Percentiles rank a stretch among this genome's conserved stretches.
These are phyloP conservation scores for Nissolia schottii DNA, from an alignment of 306 rosid genomes.

Conservation along the genomic window DNA sequence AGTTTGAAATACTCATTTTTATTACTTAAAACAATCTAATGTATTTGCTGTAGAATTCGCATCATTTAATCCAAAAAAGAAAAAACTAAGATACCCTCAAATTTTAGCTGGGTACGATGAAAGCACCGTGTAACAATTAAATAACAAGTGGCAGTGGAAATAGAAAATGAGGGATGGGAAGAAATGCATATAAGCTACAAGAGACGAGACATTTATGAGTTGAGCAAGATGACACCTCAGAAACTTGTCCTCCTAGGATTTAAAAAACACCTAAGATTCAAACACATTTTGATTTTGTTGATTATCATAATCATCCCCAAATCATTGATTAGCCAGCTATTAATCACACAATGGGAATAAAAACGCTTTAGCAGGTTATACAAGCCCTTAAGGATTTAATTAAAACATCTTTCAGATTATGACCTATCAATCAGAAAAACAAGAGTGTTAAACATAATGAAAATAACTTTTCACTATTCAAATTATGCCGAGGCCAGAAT, in stretches of 20 bases:
- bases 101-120: too few relatives aligned
- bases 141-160: not conserved
- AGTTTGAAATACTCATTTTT: too few relatives aligned
- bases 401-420: conserved; percentile 47
- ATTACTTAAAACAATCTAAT: too few relatives aligned
- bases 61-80: too few relatives aligned
- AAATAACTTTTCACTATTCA: not conserved
- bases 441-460: conserved; percentile 4
- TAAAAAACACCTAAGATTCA: too few relatives aligned
- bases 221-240: too few relatives aligned
- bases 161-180: not conserved
- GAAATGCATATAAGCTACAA: not conserved
- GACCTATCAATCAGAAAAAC: conserved; percentile 34
- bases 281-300: not conserved
- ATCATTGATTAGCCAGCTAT: conserved; percentile 3
- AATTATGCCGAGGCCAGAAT: not conserved
- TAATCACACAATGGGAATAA: not conserved
- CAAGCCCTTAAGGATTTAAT: conserved; percentile 32
- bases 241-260: too few relatives aligned
- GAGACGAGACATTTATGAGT: too few relatives aligned
- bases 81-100: too few relatives aligned
- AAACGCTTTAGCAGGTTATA: conserved; percentile 15
- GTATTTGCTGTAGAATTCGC: too few relatives aligned
- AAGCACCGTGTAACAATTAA: not conserved
- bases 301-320: not conserved